Percentiles rank a stretch among this genome's conserved stretches.
Conservation (phyloP, 2,329 filamentous ascomycete genomes). For the Penicillium olsonii region DNA sequence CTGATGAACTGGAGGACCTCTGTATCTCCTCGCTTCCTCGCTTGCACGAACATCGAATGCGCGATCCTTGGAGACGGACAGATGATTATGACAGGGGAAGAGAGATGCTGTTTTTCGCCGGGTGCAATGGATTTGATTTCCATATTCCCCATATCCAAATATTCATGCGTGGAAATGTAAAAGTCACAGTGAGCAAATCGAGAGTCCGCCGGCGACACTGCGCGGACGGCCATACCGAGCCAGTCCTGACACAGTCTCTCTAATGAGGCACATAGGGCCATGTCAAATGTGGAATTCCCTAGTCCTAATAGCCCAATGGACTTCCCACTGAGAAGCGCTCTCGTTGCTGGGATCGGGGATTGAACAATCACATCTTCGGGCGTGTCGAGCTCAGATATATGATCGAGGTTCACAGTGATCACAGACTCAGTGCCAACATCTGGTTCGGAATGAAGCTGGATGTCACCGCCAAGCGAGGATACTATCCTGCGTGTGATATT, state of each 20-base stretch:
- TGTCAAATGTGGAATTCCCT: too few relatives aligned
- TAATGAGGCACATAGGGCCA: too few relatives aligned
- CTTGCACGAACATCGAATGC: slow-evolving; percentile 16
- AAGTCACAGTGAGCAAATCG: slow-evolving; percentile 19
- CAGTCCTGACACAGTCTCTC: slow-evolving; percentile 13
- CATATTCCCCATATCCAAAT: slow-evolving; percentile 14
- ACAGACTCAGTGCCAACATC: slow-evolving; percentile 27
- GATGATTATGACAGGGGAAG: slow-evolving; percentile 28
- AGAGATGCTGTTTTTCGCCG: not conserved
- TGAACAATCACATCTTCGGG: too few relatives aligned
- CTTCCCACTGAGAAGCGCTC: slow-evolving; percentile 7
- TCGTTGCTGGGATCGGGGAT: not conserved
- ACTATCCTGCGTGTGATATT: slow-evolving; percentile 54
- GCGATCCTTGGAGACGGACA: slow-evolving; percentile 22
- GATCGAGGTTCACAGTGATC: slow-evolving; percentile 7
- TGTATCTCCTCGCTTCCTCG: not conserved
- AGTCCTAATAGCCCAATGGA: slow-evolving; percentile 24
- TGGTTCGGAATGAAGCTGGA: slow-evolving; percentile 28
- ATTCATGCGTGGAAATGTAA: slow-evolving; percentile 22
- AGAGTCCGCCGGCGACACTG: not conserved
- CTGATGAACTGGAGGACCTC: slow-evolving; percentile 33
- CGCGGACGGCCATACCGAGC: slow-evolving; percentile 15
- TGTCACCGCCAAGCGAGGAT: slow-evolving; percentile 25
- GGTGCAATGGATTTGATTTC: slow-evolving; percentile 3
- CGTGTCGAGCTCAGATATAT: not conserved